Conservation (phyloP, 2,329 filamentous ascomycete genomes). For the Phaeosphaeria sp. region DNA sequence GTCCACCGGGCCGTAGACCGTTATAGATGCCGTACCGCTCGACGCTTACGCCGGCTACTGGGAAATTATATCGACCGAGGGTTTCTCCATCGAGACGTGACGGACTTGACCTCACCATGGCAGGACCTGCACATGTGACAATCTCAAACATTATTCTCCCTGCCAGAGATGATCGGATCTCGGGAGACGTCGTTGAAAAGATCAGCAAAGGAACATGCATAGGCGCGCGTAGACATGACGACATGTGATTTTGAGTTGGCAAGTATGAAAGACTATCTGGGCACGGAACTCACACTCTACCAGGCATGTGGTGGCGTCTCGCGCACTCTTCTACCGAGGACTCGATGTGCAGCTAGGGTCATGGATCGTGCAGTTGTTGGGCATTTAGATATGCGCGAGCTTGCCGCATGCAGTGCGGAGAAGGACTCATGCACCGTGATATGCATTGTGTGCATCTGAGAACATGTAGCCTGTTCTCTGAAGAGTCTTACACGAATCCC, state of each 20-base stretch:
- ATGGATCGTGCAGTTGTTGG: slow-evolving; percentile 8
- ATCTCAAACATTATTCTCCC: too few species aligned
- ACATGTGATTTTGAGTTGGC: not conserved
- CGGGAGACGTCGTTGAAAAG: not conserved
- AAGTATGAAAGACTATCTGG: not conserved
- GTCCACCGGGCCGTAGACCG: slow-evolving; percentile 28
- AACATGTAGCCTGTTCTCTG: slow-evolving; percentile 1
- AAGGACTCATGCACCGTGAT: slow-evolving; percentile 11
- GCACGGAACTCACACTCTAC: not conserved
- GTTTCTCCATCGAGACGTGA: not conserved
- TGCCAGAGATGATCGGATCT: too few species aligned
- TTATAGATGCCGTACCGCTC: slow-evolving; percentile 12
- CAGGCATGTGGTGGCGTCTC: not conserved
- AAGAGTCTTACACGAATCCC: not conserved
- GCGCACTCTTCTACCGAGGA: not conserved
- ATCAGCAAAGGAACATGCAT: not conserved
- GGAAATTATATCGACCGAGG: not conserved
- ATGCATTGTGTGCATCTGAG: slow-evolving; percentile 16
- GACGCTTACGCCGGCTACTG: not conserved
- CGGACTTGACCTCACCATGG: not conserved
- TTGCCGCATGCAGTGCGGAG: slow-evolving; percentile 7
- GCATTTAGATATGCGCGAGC: slow-evolving; percentile 5
- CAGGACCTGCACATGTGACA: not conserved
- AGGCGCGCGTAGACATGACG: not conserved
- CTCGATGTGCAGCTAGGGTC: not conserved